These are phyloP conservation scores for Physcomitrium patens DNA, from an alignment of 225 moss, liverwort and hornwort species.

Conservation along the genomic window DNA sequence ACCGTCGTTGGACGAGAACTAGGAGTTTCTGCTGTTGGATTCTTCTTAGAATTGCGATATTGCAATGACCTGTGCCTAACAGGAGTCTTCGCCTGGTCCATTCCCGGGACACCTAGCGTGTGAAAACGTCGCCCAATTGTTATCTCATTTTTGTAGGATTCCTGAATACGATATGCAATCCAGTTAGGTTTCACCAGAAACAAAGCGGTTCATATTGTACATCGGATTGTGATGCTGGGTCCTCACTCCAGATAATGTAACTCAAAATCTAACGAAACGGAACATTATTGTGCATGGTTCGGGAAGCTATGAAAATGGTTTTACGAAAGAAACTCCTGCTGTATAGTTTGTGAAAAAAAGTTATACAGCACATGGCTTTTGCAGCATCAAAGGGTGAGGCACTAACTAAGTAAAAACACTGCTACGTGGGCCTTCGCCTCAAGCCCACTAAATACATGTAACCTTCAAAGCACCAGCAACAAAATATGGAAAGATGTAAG, in stretches of 20 bases:
- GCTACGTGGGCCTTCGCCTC: background rate
- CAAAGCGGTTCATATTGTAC: background rate
- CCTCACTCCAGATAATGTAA: background rate
- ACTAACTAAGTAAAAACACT: conserved; percentile 12
- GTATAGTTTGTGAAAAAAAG: too few species aligned
- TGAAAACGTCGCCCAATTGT: conserved; percentile 20
- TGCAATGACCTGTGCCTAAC: conserved; percentile 40
- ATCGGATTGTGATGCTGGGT: background rate
- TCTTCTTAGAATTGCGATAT: conserved; percentile 50
- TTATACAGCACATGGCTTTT: background rate
- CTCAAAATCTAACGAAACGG: background rate
- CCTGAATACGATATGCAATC: conserved; percentile 27
- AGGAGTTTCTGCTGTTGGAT: conserved; percentile 38
- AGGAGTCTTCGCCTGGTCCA: conserved; percentile 27
- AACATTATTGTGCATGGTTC: too few species aligned
- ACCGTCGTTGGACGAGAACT: conserved; percentile 23
- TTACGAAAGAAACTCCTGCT: too few species aligned
- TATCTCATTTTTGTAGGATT: conserved; percentile 23
- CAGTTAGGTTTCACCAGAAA: background rate
- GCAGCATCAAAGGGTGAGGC: background rate
- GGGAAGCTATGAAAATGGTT: too few species aligned
- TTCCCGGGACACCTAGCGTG: conserved; percentile 12
- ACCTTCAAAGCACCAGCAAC: background rate
- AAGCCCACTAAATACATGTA: background rate
- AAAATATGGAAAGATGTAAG: background rate